Conservation (phyloP, 2,329 filamentous ascomycete species). For the Pseudogymnoascus pannorum region DNA sequence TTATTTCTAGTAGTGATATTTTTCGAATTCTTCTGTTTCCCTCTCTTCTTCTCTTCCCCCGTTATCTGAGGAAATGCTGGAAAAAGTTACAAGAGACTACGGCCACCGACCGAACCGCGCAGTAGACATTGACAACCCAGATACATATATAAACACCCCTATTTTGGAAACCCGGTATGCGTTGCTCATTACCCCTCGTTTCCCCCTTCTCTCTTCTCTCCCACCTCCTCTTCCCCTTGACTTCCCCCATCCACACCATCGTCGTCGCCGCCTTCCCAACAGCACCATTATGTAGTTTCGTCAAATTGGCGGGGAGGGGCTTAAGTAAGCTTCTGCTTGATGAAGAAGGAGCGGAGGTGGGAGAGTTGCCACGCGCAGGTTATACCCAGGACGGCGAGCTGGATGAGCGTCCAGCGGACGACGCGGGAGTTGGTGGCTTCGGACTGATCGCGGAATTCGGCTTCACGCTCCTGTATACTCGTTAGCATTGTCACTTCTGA, state of each 20-base stretch:
- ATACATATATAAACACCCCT: neutral
- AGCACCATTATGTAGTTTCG: neutral
- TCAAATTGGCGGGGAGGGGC: neutral
- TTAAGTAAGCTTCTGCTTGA: conserved; percentile 98
- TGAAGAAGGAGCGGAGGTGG: conserved; percentile 94
- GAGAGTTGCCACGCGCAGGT: conserved; percentile 97
- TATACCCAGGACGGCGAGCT: conserved; percentile 72
- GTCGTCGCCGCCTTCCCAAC: too few species aligned
- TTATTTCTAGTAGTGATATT: neutral
- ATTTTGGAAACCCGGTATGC: conserved; percentile 4
- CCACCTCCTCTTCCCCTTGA: neutral
- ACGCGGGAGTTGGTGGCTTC: conserved; percentile 88
- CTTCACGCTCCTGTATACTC: conserved; percentile 72
- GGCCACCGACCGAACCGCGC: neutral
- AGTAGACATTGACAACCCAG: neutral
- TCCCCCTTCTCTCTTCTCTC: too few species aligned
- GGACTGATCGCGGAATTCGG: conserved; percentile 96
- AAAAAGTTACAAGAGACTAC: neutral
- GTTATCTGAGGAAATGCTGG: neutral
- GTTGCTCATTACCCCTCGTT: neutral
- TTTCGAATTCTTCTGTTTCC: neutral
- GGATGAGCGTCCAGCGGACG: conserved; percentile 87
- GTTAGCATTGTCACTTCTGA: conserved; percentile 9
- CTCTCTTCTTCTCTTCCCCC: neutral
- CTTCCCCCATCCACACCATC: too few species aligned